phyloP scores from a whole-genome alignment of 2,329 filamentous ascomycete species.

The Grosmannia huntii region DNA sequence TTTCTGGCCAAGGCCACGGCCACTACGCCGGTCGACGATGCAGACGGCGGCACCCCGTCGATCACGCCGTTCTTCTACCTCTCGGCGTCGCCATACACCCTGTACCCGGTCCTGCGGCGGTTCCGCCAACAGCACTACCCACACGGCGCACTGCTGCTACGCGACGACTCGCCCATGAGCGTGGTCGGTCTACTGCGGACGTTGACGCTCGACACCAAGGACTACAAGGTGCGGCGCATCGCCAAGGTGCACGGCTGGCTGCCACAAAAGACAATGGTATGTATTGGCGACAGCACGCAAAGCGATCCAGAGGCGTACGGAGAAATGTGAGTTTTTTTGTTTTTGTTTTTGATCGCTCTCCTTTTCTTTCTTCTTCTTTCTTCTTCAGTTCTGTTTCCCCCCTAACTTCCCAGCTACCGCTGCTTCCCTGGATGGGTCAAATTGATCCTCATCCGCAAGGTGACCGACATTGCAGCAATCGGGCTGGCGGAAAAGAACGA shows the following conservation, averaged over 20 bases:
- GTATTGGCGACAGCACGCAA: conserved; percentile 84
- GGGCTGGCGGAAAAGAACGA: conserved; percentile 65
- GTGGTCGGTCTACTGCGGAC: conserved; percentile 66
- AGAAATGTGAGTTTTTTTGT: conserved; percentile 45
- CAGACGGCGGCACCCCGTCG: conserved; percentile 24
- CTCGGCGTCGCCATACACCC: conserved; percentile 85
- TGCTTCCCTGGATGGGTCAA: conserved; percentile 64
- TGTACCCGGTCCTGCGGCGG: conserved; percentile 71
- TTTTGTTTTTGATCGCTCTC: not conserved
- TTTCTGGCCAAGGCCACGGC: conserved; percentile 36
- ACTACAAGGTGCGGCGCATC: conserved; percentile 77
- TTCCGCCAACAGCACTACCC: conserved; percentile 65
- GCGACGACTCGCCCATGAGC: conserved; percentile 79
- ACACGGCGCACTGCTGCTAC: conserved; percentile 67
- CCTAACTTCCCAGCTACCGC: conserved; percentile 32
- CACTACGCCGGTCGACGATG: conserved; percentile 9
- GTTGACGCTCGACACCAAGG: conserved; percentile 66
- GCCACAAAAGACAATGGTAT: conserved; percentile 65
- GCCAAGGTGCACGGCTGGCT: conserved; percentile 67
- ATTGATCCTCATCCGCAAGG: conserved; percentile 76
- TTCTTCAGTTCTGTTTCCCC: not conserved
- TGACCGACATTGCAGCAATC: conserved; percentile 56
- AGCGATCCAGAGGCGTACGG: conserved; percentile 84
- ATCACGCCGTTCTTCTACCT: conserved; percentile 82
- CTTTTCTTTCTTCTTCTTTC: not conserved